phyloP scores from a whole-genome alignment of 176 grass and related monocot genomes.

The Poa annua region DNA sequence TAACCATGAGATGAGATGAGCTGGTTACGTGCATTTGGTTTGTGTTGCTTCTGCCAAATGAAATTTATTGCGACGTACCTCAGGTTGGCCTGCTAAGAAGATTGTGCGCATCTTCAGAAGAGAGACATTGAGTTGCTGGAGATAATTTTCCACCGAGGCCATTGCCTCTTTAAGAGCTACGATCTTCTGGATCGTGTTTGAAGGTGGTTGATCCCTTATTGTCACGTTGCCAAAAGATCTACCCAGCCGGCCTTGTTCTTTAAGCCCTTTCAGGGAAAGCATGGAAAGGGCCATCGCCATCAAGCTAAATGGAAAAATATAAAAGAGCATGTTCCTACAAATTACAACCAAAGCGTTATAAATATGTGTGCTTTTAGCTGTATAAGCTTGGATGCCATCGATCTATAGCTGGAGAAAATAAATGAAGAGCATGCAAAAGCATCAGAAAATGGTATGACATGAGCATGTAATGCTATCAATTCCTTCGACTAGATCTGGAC shows the following conservation, averaged over 20 bases:
- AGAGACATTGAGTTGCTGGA: conserved; percentile 80
- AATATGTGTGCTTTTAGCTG: not conserved
- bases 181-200: conserved; percentile 96
- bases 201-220: conserved; percentile 87
- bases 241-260: conserved; percentile 87
- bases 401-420: conserved; percentile 24
- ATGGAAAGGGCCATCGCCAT: conserved; percentile 69
- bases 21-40: conserved; percentile 5
- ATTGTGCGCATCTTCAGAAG: conserved; percentile 81
- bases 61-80: conserved; percentile 59
- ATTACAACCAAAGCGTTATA: conserved; percentile 31
- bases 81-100: conserved; percentile 82
- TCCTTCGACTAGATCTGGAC: conserved; percentile 9
- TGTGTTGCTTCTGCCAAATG: not conserved
- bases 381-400: conserved; percentile 14
- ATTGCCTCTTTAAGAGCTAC: conserved; percentile 95
- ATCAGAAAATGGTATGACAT: not conserved
- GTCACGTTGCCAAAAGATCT: conserved; percentile 92
- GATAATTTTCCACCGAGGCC: conserved; percentile 88
- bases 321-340: conserved; percentile 80
- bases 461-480: not conserved
- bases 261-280: conserved; percentile 84
- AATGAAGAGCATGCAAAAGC: conserved; percentile 14
- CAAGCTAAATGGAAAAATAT: conserved; percentile 71
- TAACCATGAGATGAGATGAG: not conserved